These are phyloP conservation scores for Fusarium luffae DNA, from an alignment of 2,329 filamentous ascomycete species.

Conservation along the genomic window DNA sequence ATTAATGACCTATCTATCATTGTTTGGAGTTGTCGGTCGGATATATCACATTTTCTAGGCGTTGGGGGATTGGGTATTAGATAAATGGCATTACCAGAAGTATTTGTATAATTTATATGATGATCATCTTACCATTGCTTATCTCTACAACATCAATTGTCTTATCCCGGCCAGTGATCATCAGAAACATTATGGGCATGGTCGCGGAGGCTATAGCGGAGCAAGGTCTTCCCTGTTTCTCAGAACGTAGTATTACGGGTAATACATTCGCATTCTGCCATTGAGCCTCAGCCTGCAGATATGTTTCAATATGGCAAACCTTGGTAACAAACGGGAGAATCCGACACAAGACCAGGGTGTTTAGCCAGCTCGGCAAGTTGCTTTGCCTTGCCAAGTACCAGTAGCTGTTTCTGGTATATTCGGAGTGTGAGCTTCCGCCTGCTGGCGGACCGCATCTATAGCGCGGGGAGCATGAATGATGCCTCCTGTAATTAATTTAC, in stretches of 20 bases:
- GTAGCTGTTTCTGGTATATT: background rate
- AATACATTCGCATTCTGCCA: background rate
- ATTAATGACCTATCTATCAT: background rate
- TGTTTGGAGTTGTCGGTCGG: background rate
- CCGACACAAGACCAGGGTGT: background rate
- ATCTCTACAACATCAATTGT: background rate
- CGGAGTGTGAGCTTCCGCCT: conserved; percentile 1
- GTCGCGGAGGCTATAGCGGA: no score
- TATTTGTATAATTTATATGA: background rate
- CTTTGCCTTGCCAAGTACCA: background rate
- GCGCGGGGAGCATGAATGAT: background rate
- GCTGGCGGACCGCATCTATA: background rate
- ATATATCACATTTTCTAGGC: background rate
- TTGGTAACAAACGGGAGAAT: background rate
- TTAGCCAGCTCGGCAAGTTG: background rate
- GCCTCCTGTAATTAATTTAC: background rate
- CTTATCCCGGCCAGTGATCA: no score
- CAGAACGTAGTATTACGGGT: background rate
- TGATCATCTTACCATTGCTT: background rate
- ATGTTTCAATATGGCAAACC: background rate
- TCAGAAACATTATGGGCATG: no score
- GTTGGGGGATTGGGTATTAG: background rate
- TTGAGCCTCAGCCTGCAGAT: background rate
- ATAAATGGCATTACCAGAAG: background rate
- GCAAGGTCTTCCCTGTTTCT: background rate